Percentiles rank a stretch among this genome's conserved stretches.
Conservation (phyloP, 768 basidiomycete species). For the Nevesoporus exiguus region DNA sequence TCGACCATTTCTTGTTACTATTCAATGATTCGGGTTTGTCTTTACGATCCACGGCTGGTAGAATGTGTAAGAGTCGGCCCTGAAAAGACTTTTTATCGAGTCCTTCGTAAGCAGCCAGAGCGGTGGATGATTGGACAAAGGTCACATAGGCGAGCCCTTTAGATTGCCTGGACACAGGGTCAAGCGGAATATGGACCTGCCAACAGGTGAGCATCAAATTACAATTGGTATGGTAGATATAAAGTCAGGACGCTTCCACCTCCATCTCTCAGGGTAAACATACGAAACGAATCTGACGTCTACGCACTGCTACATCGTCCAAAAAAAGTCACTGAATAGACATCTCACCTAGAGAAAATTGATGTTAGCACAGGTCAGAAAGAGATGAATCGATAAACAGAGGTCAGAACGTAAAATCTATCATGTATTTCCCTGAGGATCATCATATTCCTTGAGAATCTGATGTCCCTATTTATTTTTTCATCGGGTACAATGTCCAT, state of each 20-base stretch:
- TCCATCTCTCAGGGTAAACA: constrained; percentile 44
- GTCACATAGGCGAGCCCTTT: constrained; percentile 66
- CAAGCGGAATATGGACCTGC: constrained; percentile 58
- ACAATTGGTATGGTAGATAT: neutral
- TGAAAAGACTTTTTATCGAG: constrained; percentile 87
- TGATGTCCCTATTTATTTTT: constrained; percentile 47
- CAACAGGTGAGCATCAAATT: constrained; percentile 2
- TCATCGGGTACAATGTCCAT: constrained; percentile 33
- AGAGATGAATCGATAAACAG: neutral
- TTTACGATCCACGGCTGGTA: constrained; percentile 75
- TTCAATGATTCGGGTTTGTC: constrained; percentile 42
- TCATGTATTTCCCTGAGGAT: constrained; percentile 49
- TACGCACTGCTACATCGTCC: constrained; percentile 22
- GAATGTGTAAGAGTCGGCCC: constrained; percentile 86
- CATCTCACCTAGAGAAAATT: constrained; percentile 12
- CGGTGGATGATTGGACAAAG: constrained; percentile 43
- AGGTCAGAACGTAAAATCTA: constrained; percentile 44
- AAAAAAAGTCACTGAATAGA: neutral
- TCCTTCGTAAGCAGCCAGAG: constrained; percentile 67
- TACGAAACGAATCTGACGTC: constrained; percentile 52
- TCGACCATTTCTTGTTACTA: constrained; percentile 43
- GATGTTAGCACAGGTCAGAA: constrained; percentile 1
- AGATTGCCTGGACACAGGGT: constrained; percentile 40
- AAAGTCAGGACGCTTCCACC: constrained; percentile 33
- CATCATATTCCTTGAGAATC: constrained; percentile 39